Base-by-base conservation (phyloP, 176 grass and related monocot genomes). In the Carex myosuroides region DNA sequence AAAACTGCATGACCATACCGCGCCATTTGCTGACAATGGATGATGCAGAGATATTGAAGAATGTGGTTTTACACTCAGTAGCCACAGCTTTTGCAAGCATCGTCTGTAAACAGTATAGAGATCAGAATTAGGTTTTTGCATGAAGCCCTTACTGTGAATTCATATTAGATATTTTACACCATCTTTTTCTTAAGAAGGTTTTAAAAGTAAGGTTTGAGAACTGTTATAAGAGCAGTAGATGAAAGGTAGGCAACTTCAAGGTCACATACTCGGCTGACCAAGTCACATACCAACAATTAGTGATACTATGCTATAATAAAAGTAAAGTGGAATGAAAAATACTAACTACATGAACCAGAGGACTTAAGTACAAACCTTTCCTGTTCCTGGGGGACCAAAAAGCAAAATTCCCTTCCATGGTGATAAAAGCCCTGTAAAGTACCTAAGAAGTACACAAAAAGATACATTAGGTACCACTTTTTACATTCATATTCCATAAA, bases 21-120 rank as follows among this genome's bases (percentile, higher is more conserved):
- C 91, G 88, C 91, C 91, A 95, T 89, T 99, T 99, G 76, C 93
- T 99, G 67, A 99, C 96, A 81, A 95, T 99, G 78, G 93, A 99
- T 46, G 93, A 99, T 61, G 96, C 96, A 79, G 96, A 99, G 86
- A 99, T 99, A 70, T 99, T 99, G 89, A 95, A 99, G 84, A 99
- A 99, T 35, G 93, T 99, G n/a, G 93, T 99, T 88, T 95, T 95
- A 85, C 96, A 99, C 81, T 99, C 93, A 22, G 91, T 92, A 74
- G 96, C 93, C 0, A 99, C 96, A 1, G 91, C 93, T 89, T 99
- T 99, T 58, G 93, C 93, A 57, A 99, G 86, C 96, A 95, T 99
- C 64, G 93, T 99, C 96, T 99, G 86, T 37, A 86, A 89, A 60
- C 5, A 83, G 1, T 26, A 83, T 33, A 77, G 4, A 14, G 32